Evolutionary conservation across 805 yeast genomes (phyloP).

Genomic region (Pichia gijzeniarum): DNA sequence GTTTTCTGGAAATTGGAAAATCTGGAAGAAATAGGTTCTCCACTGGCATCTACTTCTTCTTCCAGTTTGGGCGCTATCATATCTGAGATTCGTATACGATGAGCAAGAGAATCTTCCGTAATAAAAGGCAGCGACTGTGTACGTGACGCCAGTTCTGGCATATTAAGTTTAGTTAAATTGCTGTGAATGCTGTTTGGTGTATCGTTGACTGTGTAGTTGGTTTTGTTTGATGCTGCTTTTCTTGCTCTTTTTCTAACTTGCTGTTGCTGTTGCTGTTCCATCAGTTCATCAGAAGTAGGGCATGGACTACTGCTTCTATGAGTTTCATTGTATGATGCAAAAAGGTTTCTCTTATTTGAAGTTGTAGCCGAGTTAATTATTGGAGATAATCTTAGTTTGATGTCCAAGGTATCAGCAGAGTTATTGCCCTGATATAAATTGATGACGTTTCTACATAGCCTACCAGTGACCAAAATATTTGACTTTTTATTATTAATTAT

Average conservation of each 20-base stretch:
- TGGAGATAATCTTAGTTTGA: constrained; percentile 43
- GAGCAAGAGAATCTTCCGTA: constrained; percentile 28
- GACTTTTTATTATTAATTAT: constrained; percentile 20
- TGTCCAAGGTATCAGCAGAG: constrained; percentile 46
- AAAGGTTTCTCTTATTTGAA: constrained; percentile 4
- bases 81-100: constrained; percentile 28
- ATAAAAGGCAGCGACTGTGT: constrained; percentile 33
- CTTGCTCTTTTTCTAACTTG: constrained; percentile 1
- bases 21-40: constrained; percentile 25
- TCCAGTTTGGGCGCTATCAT: constrained; percentile 14
- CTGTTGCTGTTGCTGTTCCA: constrained; percentile 10
- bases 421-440: constrained; percentile 34
- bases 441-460: constrained; percentile 54
- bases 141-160: constrained; percentile 29
- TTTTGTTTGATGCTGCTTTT: background rate
- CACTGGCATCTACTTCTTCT: constrained; percentile 20
- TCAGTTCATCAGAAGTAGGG: constrained; percentile 12
- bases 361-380: constrained; percentile 6
- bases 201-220: background rate
- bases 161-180: constrained; percentile 2
- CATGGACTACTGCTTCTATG: constrained; percentile 11
- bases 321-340: constrained; percentile 8
- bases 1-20: constrained; percentile 28
- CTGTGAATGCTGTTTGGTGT: background rate
- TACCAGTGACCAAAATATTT: constrained; percentile 41